phyloP scores from a whole-genome alignment of 2,329 filamentous ascomycete species.

The Mycosphaerella arachidis region DNA sequence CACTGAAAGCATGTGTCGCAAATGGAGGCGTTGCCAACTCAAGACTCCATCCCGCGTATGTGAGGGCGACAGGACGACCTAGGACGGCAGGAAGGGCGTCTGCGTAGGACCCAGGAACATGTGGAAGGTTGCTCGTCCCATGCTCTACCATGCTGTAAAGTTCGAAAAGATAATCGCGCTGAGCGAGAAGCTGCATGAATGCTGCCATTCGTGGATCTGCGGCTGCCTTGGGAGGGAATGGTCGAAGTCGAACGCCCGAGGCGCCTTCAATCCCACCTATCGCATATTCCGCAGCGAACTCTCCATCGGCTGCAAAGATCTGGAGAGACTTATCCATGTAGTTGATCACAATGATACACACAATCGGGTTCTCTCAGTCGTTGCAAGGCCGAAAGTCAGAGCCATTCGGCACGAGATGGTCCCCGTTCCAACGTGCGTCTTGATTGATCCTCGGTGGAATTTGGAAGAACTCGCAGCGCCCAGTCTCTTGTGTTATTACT shows the following conservation, averaged over 20 bases:
- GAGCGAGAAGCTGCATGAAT: too few relatives aligned
- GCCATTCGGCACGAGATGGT: too few relatives aligned
- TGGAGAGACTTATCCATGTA: conserved; percentile 9
- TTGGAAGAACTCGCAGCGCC: conserved; percentile 16
- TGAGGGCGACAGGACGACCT: conserved; percentile 42
- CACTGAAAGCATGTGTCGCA: neutral
- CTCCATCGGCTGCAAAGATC: conserved; percentile 7
- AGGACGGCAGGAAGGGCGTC: conserved; percentile 36
- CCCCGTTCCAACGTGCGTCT: conserved; percentile 21
- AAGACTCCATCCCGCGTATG: conserved; percentile 39
- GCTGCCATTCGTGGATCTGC: too few relatives aligned
- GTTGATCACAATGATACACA: conserved; percentile 9
- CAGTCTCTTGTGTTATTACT: neutral
- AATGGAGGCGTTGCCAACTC: conserved; percentile 30
- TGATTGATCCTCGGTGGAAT: conserved; percentile 31
- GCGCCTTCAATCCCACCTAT: conserved; percentile 5
- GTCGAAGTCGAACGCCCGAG: neutral
- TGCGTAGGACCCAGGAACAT: conserved; percentile 36
- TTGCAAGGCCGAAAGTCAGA: conserved; percentile 1
- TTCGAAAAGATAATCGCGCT: conserved; percentile 17
- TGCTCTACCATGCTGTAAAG: too few relatives aligned
- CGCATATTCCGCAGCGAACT: conserved; percentile 4
- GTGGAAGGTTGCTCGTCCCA: conserved; percentile 7
- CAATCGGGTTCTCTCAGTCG: conserved; percentile 12
- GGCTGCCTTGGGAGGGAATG: conserved; percentile 1